A percentile compares a stretch with the other conserved stretches of the same genome.
Conservation (phyloP, 2,329 filamentous ascomycete genomes). For the Corniculantispora saksenae region DNA sequence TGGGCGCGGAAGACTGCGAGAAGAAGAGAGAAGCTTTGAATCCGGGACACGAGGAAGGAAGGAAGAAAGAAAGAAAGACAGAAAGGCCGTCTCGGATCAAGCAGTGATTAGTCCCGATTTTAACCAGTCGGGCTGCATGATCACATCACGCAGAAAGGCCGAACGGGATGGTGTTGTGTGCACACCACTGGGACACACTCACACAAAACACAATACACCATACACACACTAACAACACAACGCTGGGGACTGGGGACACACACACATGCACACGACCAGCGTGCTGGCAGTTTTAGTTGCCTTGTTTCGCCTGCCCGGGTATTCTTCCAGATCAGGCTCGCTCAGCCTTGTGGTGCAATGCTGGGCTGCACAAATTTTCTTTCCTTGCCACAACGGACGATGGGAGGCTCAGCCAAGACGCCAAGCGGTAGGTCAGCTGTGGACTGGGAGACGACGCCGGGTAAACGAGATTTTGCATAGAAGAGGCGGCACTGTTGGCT, state of each 20-base stretch:
- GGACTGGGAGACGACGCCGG: conserved; percentile 7
- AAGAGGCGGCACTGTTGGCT: not conserved
- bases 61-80: too few relatives aligned
- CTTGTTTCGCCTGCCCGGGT: not conserved
- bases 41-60: too few relatives aligned
- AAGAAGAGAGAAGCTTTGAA: not conserved
- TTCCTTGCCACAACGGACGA: not conserved
- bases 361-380: not conserved
- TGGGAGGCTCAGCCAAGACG: conserved; percentile 6
- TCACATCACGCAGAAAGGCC: conserved; percentile 10
- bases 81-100: not conserved
- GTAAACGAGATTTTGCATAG: conserved; percentile 2
- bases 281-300: not conserved
- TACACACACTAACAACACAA: too few relatives aligned
- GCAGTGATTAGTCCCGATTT: conserved; percentile 11
- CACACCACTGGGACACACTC: not conserved
- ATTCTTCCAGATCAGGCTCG: conserved; percentile 12
- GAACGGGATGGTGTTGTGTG: not conserved
- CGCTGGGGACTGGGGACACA: too few relatives aligned
- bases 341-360: conserved; percentile 10
- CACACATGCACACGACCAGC: not conserved
- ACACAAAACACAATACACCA: too few relatives aligned
- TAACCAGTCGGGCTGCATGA: conserved; percentile 10
- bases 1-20: not conserved
- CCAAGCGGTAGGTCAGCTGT: conserved; percentile 6